Conservation (phyloP, 2,329 filamentous ascomycete genomes). For the Clonostachys sp. region DNA sequence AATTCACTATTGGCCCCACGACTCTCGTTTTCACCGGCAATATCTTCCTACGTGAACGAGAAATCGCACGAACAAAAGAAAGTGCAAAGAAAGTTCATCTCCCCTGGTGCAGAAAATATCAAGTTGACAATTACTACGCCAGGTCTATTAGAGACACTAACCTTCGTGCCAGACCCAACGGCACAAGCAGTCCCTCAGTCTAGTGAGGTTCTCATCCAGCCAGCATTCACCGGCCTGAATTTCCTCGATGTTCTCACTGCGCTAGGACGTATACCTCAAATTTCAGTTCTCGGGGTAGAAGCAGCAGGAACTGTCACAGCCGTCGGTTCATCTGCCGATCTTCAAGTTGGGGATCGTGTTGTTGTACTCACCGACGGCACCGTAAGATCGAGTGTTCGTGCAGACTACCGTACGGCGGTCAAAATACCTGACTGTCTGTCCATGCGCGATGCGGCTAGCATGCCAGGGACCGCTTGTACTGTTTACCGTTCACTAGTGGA, state of each 20-base stretch:
- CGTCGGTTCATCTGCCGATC: conserved; percentile 7
- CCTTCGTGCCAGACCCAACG: conserved; percentile 4
- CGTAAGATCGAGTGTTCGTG: conserved; percentile 12
- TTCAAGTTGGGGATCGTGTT: conserved; percentile 11
- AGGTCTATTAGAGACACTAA: conserved; percentile 1
- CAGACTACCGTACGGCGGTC: neutral
- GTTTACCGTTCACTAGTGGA: conserved; percentile 1
- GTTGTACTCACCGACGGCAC: conserved; percentile 12
- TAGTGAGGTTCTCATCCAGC: conserved; percentile 24
- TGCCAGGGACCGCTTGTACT: conserved; percentile 3
- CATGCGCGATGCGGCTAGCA: conserved; percentile 15
- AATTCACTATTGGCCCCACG: too few species aligned
- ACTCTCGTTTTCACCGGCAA: too few species aligned
- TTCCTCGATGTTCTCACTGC: conserved; percentile 27
- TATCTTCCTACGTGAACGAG: too few species aligned
- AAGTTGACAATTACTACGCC: neutral
- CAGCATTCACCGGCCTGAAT: conserved; percentile 22
- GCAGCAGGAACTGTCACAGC: conserved; percentile 13
- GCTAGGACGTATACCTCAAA: conserved; percentile 10
- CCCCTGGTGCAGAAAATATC: neutral
- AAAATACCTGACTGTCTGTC: conserved; percentile 1
- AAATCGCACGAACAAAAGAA: too few species aligned
- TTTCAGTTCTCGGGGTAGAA: conserved; percentile 10
- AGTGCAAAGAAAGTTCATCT: too few species aligned
- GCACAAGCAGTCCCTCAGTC: neutral